Percentiles rank a stretch among this genome's conserved stretches.
Conservation (phyloP, 2,329 filamentous ascomycete species). For the Huntiella bhutanensis region DNA sequence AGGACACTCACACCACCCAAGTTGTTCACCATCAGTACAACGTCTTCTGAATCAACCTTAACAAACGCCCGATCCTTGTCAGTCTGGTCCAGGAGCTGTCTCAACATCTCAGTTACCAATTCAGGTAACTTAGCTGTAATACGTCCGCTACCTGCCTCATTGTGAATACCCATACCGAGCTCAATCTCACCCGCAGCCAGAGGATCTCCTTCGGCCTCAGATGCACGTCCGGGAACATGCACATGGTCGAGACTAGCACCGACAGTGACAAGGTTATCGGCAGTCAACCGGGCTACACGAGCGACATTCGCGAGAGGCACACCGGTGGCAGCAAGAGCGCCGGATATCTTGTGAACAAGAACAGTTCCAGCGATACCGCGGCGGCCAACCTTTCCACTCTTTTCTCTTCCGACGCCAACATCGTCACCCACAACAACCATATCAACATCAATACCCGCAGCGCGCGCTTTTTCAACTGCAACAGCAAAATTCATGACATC, state of each 20-base stretch:
- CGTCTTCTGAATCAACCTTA: conserved; percentile 40
- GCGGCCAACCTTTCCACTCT: conserved; percentile 79
- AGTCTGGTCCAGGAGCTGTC: conserved; percentile 43
- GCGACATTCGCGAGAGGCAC: conserved; percentile 50
- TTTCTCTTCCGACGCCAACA: conserved; percentile 64
- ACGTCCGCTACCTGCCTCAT: conserved; percentile 40
- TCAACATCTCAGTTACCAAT: conserved; percentile 46
- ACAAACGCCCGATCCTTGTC: conserved; percentile 57
- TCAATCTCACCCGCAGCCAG: conserved; percentile 40
- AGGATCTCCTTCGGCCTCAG: conserved; percentile 28
- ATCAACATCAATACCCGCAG: conserved; percentile 56
- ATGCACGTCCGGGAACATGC: conserved; percentile 66
- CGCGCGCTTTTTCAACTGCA: conserved; percentile 79
- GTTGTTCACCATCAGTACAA: conserved; percentile 57
- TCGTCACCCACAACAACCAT: conserved; percentile 90
- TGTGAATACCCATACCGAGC: conserved; percentile 63
- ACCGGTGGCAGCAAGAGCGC: conserved; percentile 61
- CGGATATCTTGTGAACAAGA: conserved; percentile 75
- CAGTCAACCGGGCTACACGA: conserved; percentile 49
- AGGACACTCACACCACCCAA: conserved; percentile 54
- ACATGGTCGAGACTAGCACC: conserved; percentile 77
- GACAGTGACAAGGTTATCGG: conserved; percentile 64
- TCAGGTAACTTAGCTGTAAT: conserved; percentile 32
- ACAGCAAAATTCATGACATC: conserved; percentile 86
- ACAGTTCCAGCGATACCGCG: conserved; percentile 84